These are phyloP conservation scores for Aspergillus campestris DNA, from an alignment of 495 filamentous ascomycete species.

Conservation along the genomic window DNA sequence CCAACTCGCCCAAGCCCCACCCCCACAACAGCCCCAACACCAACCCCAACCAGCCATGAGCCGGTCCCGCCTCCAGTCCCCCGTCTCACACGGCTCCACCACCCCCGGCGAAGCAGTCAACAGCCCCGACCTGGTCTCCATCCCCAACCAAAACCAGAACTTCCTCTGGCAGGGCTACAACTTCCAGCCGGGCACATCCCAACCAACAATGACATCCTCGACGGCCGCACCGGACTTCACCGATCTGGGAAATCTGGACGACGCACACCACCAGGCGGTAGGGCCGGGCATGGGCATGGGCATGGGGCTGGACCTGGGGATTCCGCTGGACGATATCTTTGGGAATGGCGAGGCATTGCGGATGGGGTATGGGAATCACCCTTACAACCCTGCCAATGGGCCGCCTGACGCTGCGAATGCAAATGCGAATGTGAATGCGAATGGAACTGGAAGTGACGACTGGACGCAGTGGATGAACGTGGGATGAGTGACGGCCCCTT, in stretches of 20 bases:
- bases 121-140: constrained; percentile 39
- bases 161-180: constrained; percentile 40
- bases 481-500: constrained; percentile 1
- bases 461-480: constrained; percentile 40
- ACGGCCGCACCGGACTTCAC: too few species aligned
- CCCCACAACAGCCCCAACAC: constrained; percentile 15
- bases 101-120: constrained; percentile 26
- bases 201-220: neutral
- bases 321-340: constrained; percentile 38
- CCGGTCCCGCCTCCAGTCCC: constrained; percentile 27
- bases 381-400: too few species aligned
- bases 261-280: constrained; percentile 10
- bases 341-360: constrained; percentile 23
- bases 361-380: too few species aligned
- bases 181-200: constrained; percentile 22
- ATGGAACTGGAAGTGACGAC: constrained; percentile 25
- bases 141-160: constrained; percentile 38
- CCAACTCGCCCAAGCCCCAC: constrained; percentile 5
- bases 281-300: constrained; percentile 25
- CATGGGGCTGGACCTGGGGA: constrained; percentile 27
- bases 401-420: too few species aligned
- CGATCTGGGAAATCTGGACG: too few species aligned
- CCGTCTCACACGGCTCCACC: constrained; percentile 26
- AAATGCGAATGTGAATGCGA: neutral
- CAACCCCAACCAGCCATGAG: constrained; percentile 14